phyloP scores from a whole-genome alignment of 495 filamentous ascomycete species.

The Podospora appendiculata region DNA sequence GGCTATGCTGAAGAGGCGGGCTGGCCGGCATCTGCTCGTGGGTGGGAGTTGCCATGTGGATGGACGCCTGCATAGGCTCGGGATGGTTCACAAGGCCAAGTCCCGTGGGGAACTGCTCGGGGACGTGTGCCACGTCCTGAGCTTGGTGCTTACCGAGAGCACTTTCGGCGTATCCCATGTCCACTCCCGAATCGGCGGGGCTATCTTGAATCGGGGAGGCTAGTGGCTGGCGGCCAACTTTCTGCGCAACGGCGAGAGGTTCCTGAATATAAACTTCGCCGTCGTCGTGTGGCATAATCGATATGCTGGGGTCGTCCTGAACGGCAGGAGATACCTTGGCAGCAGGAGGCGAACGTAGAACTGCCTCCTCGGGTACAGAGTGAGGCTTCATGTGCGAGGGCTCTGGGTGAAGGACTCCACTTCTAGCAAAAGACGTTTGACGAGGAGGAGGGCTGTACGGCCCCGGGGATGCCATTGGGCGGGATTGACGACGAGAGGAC shows the following conservation, averaged over 20 bases:
- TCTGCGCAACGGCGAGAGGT: conserved; percentile 26
- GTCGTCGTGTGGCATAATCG: background rate
- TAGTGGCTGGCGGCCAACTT: conserved; percentile 11
- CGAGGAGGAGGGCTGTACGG: conserved; percentile 17
- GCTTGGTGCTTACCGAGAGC: conserved; percentile 11
- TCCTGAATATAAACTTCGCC: conserved; percentile 28
- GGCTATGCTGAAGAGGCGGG: conserved; percentile 4
- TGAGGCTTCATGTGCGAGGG: conserved; percentile 12
- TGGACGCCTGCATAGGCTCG: conserved; percentile 12
- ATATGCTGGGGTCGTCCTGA: background rate
- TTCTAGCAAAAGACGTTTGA: conserved; percentile 17
- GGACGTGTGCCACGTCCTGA: conserved; percentile 6
- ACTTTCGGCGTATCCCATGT: conserved; percentile 14
- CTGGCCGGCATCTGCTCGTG: conserved; percentile 1
- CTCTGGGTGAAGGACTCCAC: conserved; percentile 13
- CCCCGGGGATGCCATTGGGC: conserved; percentile 8
- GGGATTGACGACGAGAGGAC: conserved; percentile 4
- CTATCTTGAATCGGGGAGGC: conserved; percentile 15
- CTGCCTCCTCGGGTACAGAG: background rate
- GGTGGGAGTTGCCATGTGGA: conserved; percentile 9
- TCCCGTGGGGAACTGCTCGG: conserved; percentile 9
- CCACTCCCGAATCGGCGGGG: conserved; percentile 18
- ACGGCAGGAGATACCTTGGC: background rate
- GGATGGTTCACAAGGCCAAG: conserved; percentile 11
- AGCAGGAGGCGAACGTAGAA: background rate